phyloP scores from a whole-genome alignment of 495 filamentous ascomycete genomes.

The Penicillium roqueforti region DNA sequence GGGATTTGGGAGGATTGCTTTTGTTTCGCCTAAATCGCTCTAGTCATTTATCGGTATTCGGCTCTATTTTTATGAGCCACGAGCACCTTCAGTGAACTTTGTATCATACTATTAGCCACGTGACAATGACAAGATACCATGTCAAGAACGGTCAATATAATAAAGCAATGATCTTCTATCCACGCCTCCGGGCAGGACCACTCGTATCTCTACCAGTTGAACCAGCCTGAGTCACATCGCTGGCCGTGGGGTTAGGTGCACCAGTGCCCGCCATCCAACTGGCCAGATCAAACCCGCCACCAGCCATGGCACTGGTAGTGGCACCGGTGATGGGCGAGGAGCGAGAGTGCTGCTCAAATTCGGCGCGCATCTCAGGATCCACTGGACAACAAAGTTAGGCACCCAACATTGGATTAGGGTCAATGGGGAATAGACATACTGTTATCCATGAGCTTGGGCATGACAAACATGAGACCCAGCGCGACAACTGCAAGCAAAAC shows the following conservation, averaged over 20 bases:
- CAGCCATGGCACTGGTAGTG: slow-evolving; percentile 35
- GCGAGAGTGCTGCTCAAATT: slow-evolving; percentile 88
- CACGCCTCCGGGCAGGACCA: slow-evolving; percentile 33
- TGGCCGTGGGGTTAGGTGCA: slow-evolving; percentile 22
- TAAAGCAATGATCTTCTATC: slow-evolving; percentile 14
- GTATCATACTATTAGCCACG: slow-evolving; percentile 5
- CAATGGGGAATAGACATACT: slow-evolving; percentile 57
- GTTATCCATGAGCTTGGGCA: slow-evolving; percentile 93
- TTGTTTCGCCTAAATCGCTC: background rate
- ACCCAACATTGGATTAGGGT: background rate
- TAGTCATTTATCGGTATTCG: background rate
- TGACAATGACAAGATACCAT: background rate
- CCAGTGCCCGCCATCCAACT: slow-evolving; percentile 66
- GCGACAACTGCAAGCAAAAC: slow-evolving; percentile 82
- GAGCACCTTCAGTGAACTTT: slow-evolving; percentile 2
- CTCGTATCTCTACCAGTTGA: slow-evolving; percentile 37
- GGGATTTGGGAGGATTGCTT: slow-evolving; percentile 7
- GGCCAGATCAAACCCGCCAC: slow-evolving; percentile 72
- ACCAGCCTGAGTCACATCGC: slow-evolving; percentile 25
- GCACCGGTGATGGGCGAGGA: slow-evolving; percentile 57
- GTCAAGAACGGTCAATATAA: background rate
- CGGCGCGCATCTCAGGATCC: slow-evolving; percentile 89
- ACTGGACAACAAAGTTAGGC: slow-evolving; percentile 47
- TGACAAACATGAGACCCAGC: slow-evolving; percentile 74
- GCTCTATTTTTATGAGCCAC: slow-evolving; percentile 1